Conservation (phyloP, 257 asterid species). For the Capsicum baccatum region DNA sequence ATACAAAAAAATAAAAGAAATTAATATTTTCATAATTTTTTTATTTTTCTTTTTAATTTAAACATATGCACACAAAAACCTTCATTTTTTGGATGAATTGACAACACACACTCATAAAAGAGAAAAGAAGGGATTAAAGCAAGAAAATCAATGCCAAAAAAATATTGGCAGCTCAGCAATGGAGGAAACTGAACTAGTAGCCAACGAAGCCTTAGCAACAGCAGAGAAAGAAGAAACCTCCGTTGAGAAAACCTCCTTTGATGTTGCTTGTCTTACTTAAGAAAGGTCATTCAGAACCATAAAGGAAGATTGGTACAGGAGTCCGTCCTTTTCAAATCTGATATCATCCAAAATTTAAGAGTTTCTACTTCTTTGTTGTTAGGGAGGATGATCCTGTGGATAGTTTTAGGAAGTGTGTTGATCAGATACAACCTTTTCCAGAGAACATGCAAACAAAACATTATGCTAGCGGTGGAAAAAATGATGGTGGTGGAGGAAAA, state of each 20-base stretch:
- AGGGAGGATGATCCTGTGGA: slow-evolving; percentile 83
- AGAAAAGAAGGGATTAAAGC: too few species aligned
- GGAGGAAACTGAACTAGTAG: too few species aligned
- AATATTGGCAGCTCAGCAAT: too few species aligned
- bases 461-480: slow-evolving; percentile 61
- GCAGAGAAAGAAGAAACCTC: too few species aligned
- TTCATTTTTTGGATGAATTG: too few species aligned
- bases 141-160: too few species aligned
- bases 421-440: slow-evolving; percentile 79
- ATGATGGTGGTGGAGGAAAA: slow-evolving; percentile 55
- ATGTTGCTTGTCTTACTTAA: slow-evolving; percentile 73
- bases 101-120: too few species aligned
- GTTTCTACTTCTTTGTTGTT: slow-evolving; percentile 83
- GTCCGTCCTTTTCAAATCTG: slow-evolving; percentile 74
- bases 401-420: slow-evolving; percentile 94
- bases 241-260: slow-evolving; percentile 25
- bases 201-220: too few species aligned
- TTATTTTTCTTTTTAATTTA: too few species aligned
- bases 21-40: too few species aligned
- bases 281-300: slow-evolving; percentile 87
- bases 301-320: slow-evolving; percentile 78
- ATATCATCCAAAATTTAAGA: slow-evolving; percentile 74
- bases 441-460: slow-evolving; percentile 76
- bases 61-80: too few species aligned
- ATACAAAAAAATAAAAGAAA: too few species aligned